A percentile compares a stretch with the other conserved stretches of the same genome.
phyloP scores from a whole-genome alignment of 257 asterid genomes.

The Penstemon eatonii region DNA sequence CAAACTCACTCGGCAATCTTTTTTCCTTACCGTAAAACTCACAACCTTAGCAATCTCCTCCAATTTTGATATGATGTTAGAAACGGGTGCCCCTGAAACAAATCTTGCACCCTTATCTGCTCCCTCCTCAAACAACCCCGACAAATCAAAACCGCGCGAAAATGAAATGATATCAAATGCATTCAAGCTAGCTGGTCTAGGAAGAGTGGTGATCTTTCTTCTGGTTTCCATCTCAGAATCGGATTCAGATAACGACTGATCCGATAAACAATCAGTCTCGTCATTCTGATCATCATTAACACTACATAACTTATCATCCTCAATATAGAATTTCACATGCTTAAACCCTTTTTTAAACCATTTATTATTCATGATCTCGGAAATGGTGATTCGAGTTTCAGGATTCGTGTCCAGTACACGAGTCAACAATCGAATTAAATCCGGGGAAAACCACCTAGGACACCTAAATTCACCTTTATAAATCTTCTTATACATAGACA shows the following conservation, averaged over 20 bases:
- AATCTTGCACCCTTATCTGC: conserved; percentile 63
- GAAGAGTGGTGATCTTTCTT: conserved; percentile 48
- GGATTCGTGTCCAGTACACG: conserved; percentile 63
- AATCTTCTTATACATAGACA: conserved; percentile 94
- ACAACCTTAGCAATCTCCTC: conserved; percentile 90
- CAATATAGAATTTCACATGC: conserved; percentile 68
- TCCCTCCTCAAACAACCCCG: conserved; percentile 91
- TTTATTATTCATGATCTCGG: conserved; percentile 58
- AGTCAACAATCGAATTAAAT: conserved; percentile 47
- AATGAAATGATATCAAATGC: conserved; percentile 91
- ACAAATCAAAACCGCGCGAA: conserved; percentile 81
- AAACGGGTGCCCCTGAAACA: conserved; percentile 77
- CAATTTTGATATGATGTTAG: conserved; percentile 66
- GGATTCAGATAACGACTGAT: conserved; percentile 62
- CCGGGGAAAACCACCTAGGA: conserved; percentile 90
- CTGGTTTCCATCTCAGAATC: conserved; percentile 61
- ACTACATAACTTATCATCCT: conserved; percentile 78
- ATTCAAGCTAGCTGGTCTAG: conserved; percentile 87
- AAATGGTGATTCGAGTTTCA: conserved; percentile 59
- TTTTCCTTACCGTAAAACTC: conserved; percentile 85
- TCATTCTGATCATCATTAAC: conserved; percentile 42
- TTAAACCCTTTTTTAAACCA: conserved; percentile 75
- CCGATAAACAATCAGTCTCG: conserved; percentile 48
- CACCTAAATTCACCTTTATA: conserved; percentile 90
- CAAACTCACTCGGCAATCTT: conserved; percentile 80